A percentile compares a stretch with the other conserved stretches of the same genome.
Conservation (phyloP, 805 yeast species). For the Sugiyamaella boreocaroliniensis region DNA sequence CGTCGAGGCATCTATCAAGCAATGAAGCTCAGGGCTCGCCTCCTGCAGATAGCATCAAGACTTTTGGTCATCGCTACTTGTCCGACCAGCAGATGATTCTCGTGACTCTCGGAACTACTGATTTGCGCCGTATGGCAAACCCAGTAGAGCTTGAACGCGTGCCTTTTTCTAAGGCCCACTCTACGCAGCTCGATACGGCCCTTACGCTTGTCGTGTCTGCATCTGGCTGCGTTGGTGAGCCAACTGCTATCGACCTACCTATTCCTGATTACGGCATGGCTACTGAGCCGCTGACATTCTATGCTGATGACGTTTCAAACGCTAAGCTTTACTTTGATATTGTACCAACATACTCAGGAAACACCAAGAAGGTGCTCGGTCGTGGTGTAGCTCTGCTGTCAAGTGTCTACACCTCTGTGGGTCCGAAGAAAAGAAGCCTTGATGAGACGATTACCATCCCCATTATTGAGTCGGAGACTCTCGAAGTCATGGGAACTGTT, state of each 20-base stretch:
- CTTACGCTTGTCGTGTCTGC: slow-evolving; percentile 63
- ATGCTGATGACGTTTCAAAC: slow-evolving; percentile 36
- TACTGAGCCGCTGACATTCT: slow-evolving; percentile 65
- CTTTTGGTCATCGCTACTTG: slow-evolving; percentile 78
- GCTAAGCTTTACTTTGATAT: slow-evolving; percentile 71
- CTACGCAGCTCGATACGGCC: slow-evolving; percentile 86
- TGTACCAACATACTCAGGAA: slow-evolving; percentile 66
- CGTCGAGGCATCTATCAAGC: not conserved
- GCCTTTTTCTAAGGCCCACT: slow-evolving; percentile 66
- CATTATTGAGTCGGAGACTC: slow-evolving; percentile 59
- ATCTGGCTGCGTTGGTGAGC: slow-evolving; percentile 37
- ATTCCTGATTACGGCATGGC: slow-evolving; percentile 62
- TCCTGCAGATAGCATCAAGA: slow-evolving; percentile 52
- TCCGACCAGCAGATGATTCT: slow-evolving; percentile 56
- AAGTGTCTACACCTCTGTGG: slow-evolving; percentile 58
- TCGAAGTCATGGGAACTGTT: slow-evolving; percentile 71
- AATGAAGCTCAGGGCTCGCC: slow-evolving; percentile 1
- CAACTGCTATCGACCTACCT: slow-evolving; percentile 72
- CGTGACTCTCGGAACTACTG: slow-evolving; percentile 82
- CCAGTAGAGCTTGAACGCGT: slow-evolving; percentile 67
- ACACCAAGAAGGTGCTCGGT: slow-evolving; percentile 51
- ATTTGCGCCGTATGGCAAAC: slow-evolving; percentile 49
- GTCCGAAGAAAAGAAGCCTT: slow-evolving; percentile 59
- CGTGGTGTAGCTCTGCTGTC: slow-evolving; percentile 74
- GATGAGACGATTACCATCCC: slow-evolving; percentile 65